These are phyloP conservation scores for Chlorella vulgaris DNA, from an alignment of 139 green algal genomes.

Conservation along the genomic window DNA sequence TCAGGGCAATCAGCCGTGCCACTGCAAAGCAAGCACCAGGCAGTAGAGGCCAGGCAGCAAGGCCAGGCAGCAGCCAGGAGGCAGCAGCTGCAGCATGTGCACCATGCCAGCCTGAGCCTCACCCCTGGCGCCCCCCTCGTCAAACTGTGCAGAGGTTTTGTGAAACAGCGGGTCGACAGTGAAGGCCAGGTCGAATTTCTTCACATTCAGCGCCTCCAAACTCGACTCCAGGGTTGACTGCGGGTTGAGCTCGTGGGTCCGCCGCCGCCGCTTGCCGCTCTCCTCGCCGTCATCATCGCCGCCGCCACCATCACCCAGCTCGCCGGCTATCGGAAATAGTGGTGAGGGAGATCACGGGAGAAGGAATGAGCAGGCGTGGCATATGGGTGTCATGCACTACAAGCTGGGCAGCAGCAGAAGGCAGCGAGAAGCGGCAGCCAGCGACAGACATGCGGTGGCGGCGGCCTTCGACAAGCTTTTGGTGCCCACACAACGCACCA, in stretches of 20 bases:
- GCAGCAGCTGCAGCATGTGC: not conserved
- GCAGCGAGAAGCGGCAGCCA: too few relatives aligned
- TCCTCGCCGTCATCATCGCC: conserved; percentile 11
- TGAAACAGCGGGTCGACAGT: conserved; percentile 85
- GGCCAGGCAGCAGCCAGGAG: too few relatives aligned
- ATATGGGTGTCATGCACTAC: too few relatives aligned
- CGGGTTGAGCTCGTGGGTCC: conserved; percentile 44
- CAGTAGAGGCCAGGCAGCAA: not conserved
- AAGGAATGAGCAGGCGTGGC: too few relatives aligned
- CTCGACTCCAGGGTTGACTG: conserved; percentile 67
- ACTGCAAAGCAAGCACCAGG: too few relatives aligned
- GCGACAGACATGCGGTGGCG: not conserved
- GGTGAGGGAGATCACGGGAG: too few relatives aligned
- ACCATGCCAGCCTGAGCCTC: not conserved
- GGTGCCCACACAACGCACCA: not conserved
- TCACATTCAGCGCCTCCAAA: conserved; percentile 73
- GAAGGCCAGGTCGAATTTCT: conserved; percentile 80
- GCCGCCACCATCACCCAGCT: conserved; percentile 36
- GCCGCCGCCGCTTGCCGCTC: conserved; percentile 18
- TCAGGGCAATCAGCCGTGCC: too few relatives aligned
- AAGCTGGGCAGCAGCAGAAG: not conserved
- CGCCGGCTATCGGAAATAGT: not conserved
- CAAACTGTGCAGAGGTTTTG: conserved; percentile 87
- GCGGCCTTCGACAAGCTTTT: not conserved
- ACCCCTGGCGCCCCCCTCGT: conserved; percentile 77